Conservation (phyloP, 108 stramenopile species). For the Nitzschia inconspicua region DNA sequence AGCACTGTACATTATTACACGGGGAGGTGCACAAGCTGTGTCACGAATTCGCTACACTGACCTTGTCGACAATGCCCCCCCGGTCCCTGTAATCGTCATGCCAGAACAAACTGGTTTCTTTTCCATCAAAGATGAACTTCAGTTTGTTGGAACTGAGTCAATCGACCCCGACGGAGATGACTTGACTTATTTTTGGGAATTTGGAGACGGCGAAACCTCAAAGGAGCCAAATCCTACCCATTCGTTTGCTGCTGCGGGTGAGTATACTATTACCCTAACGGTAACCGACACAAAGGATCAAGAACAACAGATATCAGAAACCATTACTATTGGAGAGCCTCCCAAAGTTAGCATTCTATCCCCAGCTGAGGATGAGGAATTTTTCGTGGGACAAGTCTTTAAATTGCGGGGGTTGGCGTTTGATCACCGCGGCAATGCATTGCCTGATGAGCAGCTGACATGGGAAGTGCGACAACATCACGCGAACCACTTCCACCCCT, state of each 20-base stretch:
- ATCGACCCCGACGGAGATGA: conserved; percentile 30
- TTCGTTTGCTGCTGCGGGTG: conserved; percentile 2
- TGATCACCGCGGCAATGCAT: conserved; percentile 3
- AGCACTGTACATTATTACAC: conserved; percentile 6
- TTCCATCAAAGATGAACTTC: conserved; percentile 23
- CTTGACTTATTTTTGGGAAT: conserved; percentile 29
- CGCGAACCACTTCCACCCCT: conserved; percentile 27
- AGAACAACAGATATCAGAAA: background rate
- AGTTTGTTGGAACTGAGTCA: conserved; percentile 27
- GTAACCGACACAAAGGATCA: conserved; percentile 21
- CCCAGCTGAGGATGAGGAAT: conserved; percentile 10
- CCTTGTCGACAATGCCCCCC: conserved; percentile 5
- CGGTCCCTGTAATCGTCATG: conserved; percentile 7
- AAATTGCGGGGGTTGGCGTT: conserved; percentile 12
- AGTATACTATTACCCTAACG: conserved; percentile 6
- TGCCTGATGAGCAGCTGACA: conserved; percentile 14
- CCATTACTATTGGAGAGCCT: conserved; percentile 3
- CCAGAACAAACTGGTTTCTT: background rate
- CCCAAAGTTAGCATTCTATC: conserved; percentile 14
- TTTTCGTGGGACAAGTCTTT: conserved; percentile 24
- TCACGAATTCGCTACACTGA: conserved; percentile 5
- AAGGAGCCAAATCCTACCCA: background rate
- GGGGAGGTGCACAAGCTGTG: background rate
- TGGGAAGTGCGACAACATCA: conserved; percentile 41
- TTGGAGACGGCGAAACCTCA: conserved; percentile 17